Percentiles rank a stretch among this genome's conserved stretches.
Conservation (phyloP, 371 early-diverging fungal genomes). For the Rhizopus arrhizus region DNA sequence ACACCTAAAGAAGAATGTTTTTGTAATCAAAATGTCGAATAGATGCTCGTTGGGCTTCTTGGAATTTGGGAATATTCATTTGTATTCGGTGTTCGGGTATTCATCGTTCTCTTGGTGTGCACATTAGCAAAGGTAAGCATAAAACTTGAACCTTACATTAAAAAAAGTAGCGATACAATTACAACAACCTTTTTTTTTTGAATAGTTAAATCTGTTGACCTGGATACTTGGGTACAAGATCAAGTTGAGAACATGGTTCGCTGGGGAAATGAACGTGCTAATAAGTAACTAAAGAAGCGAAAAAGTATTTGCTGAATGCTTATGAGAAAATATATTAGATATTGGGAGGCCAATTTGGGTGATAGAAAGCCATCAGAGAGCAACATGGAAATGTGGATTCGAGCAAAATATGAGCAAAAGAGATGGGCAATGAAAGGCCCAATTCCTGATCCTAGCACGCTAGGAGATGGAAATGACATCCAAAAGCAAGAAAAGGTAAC, state of each 20-base stretch:
- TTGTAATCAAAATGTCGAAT: not conserved
- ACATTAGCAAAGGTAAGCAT: constrained; percentile 77
- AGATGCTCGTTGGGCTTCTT: constrained; percentile 91
- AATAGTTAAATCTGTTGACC: constrained; percentile 80
- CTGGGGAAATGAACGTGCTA: constrained; percentile 86
- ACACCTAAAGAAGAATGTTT: not conserved
- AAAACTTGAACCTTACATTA: not conserved
- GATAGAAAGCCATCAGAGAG: constrained; percentile 55
- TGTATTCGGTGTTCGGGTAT: constrained; percentile 88
- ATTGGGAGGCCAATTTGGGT: constrained; percentile 67
- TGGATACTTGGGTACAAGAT: constrained; percentile 87
- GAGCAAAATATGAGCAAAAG: constrained; percentile 84
- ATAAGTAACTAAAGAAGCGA: constrained; percentile 40
- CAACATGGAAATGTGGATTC: constrained; percentile 82
- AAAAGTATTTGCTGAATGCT: not conserved
- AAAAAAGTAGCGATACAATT: not conserved
- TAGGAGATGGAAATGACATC: constrained; percentile 45
- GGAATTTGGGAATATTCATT: constrained; percentile 85
- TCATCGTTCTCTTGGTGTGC: constrained; percentile 85
- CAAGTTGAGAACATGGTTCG: constrained; percentile 81
- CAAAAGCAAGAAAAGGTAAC: constrained; percentile 28
- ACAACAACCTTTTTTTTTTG: not conserved
- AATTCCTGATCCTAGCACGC: constrained; percentile 73
- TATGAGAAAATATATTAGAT: constrained; percentile 29
- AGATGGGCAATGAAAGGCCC: constrained; percentile 73